Evolutionary conservation across 805 yeast species (phyloP), one percentile per base, ranked within the genome.

Genomic region (Scheffersomyces spartinae): DNA sequence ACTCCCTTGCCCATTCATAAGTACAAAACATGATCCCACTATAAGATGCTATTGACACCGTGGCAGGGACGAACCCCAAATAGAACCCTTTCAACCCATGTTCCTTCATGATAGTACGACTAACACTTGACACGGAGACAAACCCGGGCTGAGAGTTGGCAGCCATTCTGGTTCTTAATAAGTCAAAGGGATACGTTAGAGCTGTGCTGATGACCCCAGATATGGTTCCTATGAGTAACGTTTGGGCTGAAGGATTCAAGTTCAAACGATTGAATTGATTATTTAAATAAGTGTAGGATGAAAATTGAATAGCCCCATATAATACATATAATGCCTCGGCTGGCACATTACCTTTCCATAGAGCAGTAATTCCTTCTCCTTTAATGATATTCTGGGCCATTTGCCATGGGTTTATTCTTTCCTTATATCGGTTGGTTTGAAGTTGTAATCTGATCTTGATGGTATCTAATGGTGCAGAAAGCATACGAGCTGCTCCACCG

Each of bases 311-410:
- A 1, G 82, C 82, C 8, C 97, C 95, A 41, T 88, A 91, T 7
- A 80, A 37, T 9, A 88, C 56, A 42, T 91, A 91, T 73, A 91
- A 69, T 19, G 74, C 48, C 35, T 84, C 84, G 0, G 97, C 98
- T 0, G 98, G 94, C 0, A 83, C 64, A 45, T 91, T 91, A 0
- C 98, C 98, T 47, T 85, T 86, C 97, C 97, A 91, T n/a, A 88
- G 59, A 0, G 84, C 88, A 9, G 11, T 32, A 1, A 76, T 21
- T 1, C 94, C 94, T 48, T 88, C 97, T 17, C 70, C 61, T 11
- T 47, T 44, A 1, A 65, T 34, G 2, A 84, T 64, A 2, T 56
- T n/a, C n/a, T n/a, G n/a, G 9, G 10, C 9, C 6, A 16, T 27
- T 20, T 20, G 25, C 27, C 5, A 29, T 4, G 36, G 23, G 11